Evolutionary conservation across 2,329 filamentous ascomycete species (phyloP).

Genomic region (Metarhizium humberi): DNA sequence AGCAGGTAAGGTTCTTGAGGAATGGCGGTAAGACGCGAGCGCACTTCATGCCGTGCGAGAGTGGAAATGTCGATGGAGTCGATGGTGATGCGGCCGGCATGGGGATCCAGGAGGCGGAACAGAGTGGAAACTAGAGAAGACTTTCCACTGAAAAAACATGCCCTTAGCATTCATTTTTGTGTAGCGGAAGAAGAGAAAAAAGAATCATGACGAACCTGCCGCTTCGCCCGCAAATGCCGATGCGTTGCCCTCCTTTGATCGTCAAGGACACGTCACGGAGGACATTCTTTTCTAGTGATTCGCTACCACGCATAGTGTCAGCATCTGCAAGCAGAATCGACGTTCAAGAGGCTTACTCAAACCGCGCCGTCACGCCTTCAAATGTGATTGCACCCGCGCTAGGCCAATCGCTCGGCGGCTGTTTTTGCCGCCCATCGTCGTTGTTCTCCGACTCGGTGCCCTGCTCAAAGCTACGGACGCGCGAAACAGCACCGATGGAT

Average conservation of each 20-base stretch:
- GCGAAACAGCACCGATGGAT: not conserved
- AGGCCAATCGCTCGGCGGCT: not conserved
- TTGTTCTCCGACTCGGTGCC: not conserved
- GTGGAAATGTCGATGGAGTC: too few species aligned
- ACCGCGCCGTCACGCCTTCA: not conserved
- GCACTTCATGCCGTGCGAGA: too few species aligned
- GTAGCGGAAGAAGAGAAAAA: too few species aligned
- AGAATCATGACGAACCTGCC: constrained; percentile 1
- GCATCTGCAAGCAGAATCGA: too few species aligned
- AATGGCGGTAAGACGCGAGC: too few species aligned
- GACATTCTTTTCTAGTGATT: not conserved
- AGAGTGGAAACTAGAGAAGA: too few species aligned
- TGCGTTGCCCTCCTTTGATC: constrained; percentile 11
- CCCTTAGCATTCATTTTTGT: too few species aligned
- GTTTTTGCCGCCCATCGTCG: not conserved
- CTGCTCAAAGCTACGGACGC: not conserved
- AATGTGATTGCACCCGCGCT: not conserved
- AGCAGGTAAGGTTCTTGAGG: too few species aligned
- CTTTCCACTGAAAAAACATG: too few species aligned
- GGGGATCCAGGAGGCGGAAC: too few species aligned
- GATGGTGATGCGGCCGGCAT: too few species aligned
- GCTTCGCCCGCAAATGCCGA: constrained; percentile 13
- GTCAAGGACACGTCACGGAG: constrained; percentile 7
- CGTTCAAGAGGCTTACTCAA: not conserved
- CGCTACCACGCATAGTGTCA: not conserved